These are phyloP conservation scores for Fusarium neocosmosporiellum DNA, from an alignment of 2,329 filamentous ascomycete species.

Conservation along the genomic window DNA sequence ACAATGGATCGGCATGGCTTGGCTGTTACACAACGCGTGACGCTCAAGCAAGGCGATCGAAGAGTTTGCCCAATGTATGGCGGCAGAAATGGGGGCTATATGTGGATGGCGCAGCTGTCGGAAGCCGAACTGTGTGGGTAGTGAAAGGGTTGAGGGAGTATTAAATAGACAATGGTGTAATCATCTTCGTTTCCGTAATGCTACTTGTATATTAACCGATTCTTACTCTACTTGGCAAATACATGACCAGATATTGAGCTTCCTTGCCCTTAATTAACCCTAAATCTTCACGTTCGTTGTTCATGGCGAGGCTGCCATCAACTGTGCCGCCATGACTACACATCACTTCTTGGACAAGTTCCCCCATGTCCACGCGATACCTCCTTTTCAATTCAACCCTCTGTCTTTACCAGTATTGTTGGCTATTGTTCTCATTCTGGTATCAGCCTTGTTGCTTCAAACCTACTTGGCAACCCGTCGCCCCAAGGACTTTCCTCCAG, in stretches of 20 bases:
- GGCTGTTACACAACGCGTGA: neutral
- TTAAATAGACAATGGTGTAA: neutral
- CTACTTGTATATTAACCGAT: neutral
- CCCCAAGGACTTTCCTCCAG: conserved; percentile 20
- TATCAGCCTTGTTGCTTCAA: conserved; percentile 2
- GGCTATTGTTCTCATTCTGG: neutral
- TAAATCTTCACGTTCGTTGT: neutral
- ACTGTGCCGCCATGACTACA: neutral
- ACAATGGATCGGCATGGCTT: neutral
- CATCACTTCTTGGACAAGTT: neutral
- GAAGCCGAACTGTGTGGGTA: neutral
- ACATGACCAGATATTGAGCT: neutral
- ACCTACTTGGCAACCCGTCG: neutral
- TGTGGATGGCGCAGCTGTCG: neutral
- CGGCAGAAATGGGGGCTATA: neutral
- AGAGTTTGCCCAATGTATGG: neutral
- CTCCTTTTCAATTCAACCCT: neutral
- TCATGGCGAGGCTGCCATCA: neutral
- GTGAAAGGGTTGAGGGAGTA: neutral
- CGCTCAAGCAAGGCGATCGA: neutral
- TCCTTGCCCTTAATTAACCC: neutral
- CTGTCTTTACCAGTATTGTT: neutral
- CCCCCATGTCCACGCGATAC: neutral
- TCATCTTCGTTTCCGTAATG: neutral
- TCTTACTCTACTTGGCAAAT: neutral